Conservation (phyloP, 1,139 yeast species). For the Meyerozyma athensensis region DNA sequence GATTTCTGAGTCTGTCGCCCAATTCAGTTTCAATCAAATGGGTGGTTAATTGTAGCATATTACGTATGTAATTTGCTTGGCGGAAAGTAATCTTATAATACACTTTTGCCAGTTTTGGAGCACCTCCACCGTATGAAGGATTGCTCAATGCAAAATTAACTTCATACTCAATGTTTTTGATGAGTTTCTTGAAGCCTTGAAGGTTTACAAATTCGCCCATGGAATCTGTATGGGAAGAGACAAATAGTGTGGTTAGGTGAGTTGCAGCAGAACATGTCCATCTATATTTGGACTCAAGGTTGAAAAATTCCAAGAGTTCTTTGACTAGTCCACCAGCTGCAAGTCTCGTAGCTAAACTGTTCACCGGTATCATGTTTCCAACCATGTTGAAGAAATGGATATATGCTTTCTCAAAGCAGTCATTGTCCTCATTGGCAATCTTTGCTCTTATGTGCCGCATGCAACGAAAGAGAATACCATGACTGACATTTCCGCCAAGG, state of each 20-base stretch:
- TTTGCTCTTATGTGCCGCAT: conserved; percentile 57
- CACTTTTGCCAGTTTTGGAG: conserved; percentile 47
- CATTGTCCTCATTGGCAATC: conserved; percentile 31
- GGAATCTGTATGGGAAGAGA: conserved; percentile 43
- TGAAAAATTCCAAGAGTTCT: conserved; percentile 59
- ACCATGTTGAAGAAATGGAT: conserved; percentile 54
- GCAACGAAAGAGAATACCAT: conserved; percentile 75
- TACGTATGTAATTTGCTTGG: conserved; percentile 57
- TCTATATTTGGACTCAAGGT: conserved; percentile 46
- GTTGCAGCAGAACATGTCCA: conserved; percentile 64
- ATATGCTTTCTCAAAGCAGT: conserved; percentile 42
- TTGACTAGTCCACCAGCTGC: conserved; percentile 68
- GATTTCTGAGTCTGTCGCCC: conserved; percentile 79
- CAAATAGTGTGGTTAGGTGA: conserved; percentile 54
- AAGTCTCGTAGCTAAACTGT: conserved; percentile 41
- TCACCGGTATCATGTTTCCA: conserved; percentile 53
- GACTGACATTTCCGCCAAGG: conserved; percentile 87
- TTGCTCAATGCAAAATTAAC: conserved; percentile 59
- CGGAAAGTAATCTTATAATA: conserved; percentile 58
- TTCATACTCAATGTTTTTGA: conserved; percentile 60
- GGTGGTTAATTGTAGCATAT: conserved; percentile 57
- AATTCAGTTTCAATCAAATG: conserved; percentile 66
- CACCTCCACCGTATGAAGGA: conserved; percentile 48
- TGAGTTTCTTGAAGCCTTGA: conserved; percentile 62
- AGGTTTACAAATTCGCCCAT: conserved; percentile 58